These are phyloP conservation scores for Dioszegia crocea DNA, from an alignment of 768 basidiomycete species.

Conservation along the genomic window DNA sequence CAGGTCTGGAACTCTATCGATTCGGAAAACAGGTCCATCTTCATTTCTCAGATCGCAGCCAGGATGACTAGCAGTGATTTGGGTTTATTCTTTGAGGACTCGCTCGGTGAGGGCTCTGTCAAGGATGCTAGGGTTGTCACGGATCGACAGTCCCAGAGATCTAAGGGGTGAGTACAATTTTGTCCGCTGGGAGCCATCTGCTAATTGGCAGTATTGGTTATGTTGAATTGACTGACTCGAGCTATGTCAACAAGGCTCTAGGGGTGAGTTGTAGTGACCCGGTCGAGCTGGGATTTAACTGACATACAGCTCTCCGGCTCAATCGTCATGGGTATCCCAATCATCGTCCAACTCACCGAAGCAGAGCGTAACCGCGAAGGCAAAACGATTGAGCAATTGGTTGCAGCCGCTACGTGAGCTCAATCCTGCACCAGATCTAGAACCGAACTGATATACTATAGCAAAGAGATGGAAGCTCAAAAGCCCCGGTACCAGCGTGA, in stretches of 20 bases:
- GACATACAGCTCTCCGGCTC: conserved; percentile 68
- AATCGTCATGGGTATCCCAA: conserved; percentile 95
- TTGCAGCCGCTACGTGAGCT: conserved; percentile 12
- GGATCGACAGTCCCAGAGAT: conserved; percentile 86
- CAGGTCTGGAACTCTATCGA: conserved; percentile 77
- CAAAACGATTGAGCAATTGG: conserved; percentile 13
- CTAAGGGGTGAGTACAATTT: conserved; percentile 74
- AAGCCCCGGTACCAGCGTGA: conserved; percentile 7
- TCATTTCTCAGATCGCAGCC: conserved; percentile 96
- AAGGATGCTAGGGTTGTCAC: conserved; percentile 96
- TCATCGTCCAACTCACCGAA: conserved; percentile 94
- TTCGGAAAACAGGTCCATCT: conserved; percentile 95
- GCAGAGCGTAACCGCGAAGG: conserved; percentile 60
- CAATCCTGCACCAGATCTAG: not conserved
- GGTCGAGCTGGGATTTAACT: not conserved
- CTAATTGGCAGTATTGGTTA: conserved; percentile 75
- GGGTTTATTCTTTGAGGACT: conserved; percentile 98
- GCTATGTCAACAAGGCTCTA: conserved; percentile 85
- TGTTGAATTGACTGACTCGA: conserved; percentile 89
- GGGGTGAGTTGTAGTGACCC: conserved; percentile 45
- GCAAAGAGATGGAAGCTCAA: conserved; percentile 8
- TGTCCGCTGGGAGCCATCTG: not conserved
- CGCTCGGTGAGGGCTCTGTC: conserved; percentile 86
- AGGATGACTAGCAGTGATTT: conserved; percentile 94
- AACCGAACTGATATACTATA: not conserved